phyloP scores from a whole-genome alignment of 495 filamentous ascomycete species.

The Xylaria acuta region DNA sequence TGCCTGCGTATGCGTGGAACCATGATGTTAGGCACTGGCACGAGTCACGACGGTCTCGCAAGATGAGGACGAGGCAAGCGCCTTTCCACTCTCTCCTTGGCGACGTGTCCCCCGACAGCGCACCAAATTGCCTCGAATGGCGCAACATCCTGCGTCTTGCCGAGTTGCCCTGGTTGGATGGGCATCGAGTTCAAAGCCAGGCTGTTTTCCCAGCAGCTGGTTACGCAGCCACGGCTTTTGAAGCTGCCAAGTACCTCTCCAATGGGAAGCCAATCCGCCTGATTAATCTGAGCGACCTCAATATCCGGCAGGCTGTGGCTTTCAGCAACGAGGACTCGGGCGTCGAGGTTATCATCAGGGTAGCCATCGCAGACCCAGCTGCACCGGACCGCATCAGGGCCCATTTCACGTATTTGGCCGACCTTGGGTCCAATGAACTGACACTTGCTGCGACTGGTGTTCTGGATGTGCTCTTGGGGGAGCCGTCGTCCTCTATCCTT shows the following conservation, averaged over 20 bases:
- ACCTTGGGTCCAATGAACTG: not conserved
- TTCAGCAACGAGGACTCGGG: slow-evolving; percentile 17
- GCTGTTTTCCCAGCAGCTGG: slow-evolving; percentile 61
- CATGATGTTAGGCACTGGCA: slow-evolving; percentile 35
- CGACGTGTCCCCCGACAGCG: slow-evolving; percentile 35
- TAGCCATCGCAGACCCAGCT: too few relatives aligned
- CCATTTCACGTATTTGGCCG: not conserved
- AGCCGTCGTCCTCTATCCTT: not conserved
- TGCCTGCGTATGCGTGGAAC: slow-evolving; percentile 51
- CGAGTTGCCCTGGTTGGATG: slow-evolving; percentile 53
- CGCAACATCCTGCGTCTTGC: slow-evolving; percentile 43
- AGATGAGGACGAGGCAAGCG: slow-evolving; percentile 8
- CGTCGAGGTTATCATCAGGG: too few relatives aligned
- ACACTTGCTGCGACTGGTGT: not conserved
- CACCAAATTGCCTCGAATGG: slow-evolving; percentile 46
- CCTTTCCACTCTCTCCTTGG: too few relatives aligned
- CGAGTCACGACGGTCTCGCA: slow-evolving; percentile 37
- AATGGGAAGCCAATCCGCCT: not conserved
- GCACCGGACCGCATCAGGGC: too few relatives aligned
- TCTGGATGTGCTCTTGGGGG: not conserved
- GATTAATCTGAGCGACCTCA: slow-evolving; percentile 30
- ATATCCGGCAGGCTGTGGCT: slow-evolving; percentile 27
- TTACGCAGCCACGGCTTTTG: slow-evolving; percentile 55
- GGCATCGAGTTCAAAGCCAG: slow-evolving; percentile 48
- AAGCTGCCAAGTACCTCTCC: too few relatives aligned